Conservation (phyloP, 2,329 filamentous ascomycete species). For the Penicillium thymicola region DNA sequence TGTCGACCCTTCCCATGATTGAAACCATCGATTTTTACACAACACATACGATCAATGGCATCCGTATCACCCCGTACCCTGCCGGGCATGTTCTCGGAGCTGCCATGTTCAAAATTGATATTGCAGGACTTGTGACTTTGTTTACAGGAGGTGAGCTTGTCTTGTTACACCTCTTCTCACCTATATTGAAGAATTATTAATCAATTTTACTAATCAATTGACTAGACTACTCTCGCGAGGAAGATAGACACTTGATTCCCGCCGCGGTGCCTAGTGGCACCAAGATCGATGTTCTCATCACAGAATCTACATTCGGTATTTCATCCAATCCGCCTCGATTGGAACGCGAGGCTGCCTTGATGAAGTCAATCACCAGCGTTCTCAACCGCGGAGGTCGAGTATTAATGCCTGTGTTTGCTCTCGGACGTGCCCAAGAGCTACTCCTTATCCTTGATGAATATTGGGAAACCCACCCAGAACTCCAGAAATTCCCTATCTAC, state of each 20-base stretch:
- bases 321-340: constrained; percentile 87
- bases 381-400: constrained; percentile 89
- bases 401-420: constrained; percentile 90
- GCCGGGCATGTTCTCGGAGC: constrained; percentile 97
- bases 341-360: constrained; percentile 87
- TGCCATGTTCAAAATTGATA: constrained; percentile 97
- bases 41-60: constrained; percentile 93
- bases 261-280: constrained; percentile 84
- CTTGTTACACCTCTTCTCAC: too few relatives aligned
- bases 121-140: constrained; percentile 91
- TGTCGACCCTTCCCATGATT: constrained; percentile 89
- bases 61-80: constrained; percentile 93
- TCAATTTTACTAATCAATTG: neutral
- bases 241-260: constrained; percentile 91
- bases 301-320: constrained; percentile 95
- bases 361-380: constrained; percentile 91
- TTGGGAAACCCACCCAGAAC: constrained; percentile 85
- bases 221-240: constrained; percentile 85
- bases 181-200: too few relatives aligned
- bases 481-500: constrained; percentile 90
- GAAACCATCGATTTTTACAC: constrained; percentile 98
- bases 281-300: constrained; percentile 94
- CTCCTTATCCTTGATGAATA: constrained; percentile 95
- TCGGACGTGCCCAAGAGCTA: constrained; percentile 90
- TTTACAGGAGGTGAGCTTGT: constrained; percentile 68